A percentile compares a stretch with the other conserved stretches of the same genome.
Conservation (phyloP, 768 basidiomycete genomes). For the Kwoniella mangroviensis region DNA sequence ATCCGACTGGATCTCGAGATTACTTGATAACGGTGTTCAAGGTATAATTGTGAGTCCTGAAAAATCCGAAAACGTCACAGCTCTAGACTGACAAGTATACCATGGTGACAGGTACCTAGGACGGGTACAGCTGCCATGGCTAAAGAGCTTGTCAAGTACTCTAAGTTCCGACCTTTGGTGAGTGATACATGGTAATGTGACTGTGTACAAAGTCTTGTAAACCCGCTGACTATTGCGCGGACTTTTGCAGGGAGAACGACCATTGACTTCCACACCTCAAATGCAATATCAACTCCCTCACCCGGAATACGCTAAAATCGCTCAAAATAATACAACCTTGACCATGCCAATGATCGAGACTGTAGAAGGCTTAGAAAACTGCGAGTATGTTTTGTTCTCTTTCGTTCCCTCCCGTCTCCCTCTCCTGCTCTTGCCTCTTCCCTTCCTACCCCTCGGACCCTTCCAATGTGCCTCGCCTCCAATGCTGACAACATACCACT, state of each 20-base stretch:
- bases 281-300: constrained; percentile 26
- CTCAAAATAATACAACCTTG: constrained; percentile 18
- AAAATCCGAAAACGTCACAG: too few species aligned
- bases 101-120: constrained; percentile 5
- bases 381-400: neutral
- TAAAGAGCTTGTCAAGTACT: constrained; percentile 7
- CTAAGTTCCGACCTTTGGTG: constrained; percentile 21
- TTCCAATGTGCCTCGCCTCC: too few species aligned
- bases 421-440: too few species aligned
- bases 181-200: too few species aligned
- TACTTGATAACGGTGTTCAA: constrained; percentile 28
- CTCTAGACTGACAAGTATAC: neutral
- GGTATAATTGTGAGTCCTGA: constrained; percentile 20
- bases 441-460: too few species aligned
- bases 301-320: constrained; percentile 5
- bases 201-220: too few species aligned
- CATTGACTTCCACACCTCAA: constrained; percentile 21
- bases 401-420: too few species aligned
- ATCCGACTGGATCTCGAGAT: constrained; percentile 21
- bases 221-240: neutral
- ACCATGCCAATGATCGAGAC: constrained; percentile 30
- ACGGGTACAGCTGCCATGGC: constrained; percentile 16
- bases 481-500: too few species aligned
- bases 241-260: constrained; percentile 14
- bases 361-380: constrained; percentile 27